Conservation (phyloP, 148 eudicot genomes). For the Arctostaphylos glauca region DNA sequence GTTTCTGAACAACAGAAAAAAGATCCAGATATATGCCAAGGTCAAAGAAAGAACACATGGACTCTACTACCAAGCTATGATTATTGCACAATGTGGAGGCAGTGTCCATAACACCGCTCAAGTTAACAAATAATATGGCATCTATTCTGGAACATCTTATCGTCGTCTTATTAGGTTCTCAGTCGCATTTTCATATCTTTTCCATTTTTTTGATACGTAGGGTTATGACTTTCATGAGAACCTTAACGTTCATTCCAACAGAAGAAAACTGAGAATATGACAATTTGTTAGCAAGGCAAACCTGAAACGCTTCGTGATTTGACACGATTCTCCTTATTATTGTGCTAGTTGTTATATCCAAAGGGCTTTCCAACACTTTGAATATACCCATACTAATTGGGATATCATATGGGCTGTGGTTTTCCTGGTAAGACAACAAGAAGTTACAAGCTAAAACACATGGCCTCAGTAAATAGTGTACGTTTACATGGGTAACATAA, state of each 20-base stretch:
- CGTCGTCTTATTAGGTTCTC: neutral
- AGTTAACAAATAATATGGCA: neutral
- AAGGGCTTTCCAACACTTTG: constrained; percentile 79
- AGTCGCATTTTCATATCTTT: no score
- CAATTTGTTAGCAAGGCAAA: constrained; percentile 14
- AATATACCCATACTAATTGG: constrained; percentile 74
- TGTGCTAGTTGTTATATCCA: constrained; percentile 88
- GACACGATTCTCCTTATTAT: constrained; percentile 89
- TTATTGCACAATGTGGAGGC: neutral
- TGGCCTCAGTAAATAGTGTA: constrained; percentile 1
- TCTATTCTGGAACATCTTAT: neutral
- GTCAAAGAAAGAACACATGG: neutral
- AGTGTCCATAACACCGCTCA: neutral
- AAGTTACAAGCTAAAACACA: constrained; percentile 18
- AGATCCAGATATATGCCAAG: constrained; percentile 1
- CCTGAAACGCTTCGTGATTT: constrained; percentile 97
- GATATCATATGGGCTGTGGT: constrained; percentile 71
- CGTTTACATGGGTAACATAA: neutral
- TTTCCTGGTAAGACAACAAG: constrained; percentile 50
- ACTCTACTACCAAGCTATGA: neutral
- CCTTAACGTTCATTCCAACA: neutral
- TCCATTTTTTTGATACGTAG: neutral
- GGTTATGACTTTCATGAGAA: neutral
- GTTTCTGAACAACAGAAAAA: constrained; percentile 59
- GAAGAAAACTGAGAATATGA: neutral